Evolutionary conservation across 306 rosid genomes (phyloP).

Genomic region (Crataegus laevigata): DNA sequence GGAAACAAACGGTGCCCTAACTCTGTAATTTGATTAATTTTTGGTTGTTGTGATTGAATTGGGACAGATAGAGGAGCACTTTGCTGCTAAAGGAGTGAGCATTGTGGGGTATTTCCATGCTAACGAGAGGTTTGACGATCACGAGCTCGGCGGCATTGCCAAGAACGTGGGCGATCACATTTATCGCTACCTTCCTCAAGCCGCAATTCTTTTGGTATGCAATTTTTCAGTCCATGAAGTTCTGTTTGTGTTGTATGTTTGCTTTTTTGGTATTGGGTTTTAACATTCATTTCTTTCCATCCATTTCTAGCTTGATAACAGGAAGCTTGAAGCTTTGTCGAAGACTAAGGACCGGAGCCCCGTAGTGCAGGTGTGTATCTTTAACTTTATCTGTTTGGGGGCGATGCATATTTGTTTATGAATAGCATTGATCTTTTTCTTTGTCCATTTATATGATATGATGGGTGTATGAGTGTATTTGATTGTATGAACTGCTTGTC

Average conservation of each 20-base stretch:
- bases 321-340: slow-evolving; percentile 65
- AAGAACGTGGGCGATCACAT: slow-evolving; percentile 88
- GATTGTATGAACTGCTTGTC: background rate
- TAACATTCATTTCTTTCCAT: background rate
- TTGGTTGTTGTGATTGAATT: slow-evolving; percentile 4
- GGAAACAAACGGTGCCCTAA: background rate
- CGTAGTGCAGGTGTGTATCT: slow-evolving; percentile 60
- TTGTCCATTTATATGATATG: background rate
- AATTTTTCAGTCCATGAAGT: background rate
- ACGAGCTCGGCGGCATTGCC: slow-evolving; percentile 64
- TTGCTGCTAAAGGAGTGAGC: slow-evolving; percentile 57
- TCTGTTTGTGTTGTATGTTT: background rate
- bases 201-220: slow-evolving; percentile 74
- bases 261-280: background rate
- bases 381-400: background rate
- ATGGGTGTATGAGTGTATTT: background rate
- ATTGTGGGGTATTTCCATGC: slow-evolving; percentile 93
- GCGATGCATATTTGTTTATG: background rate
- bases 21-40: background rate
- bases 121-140: slow-evolving; percentile 87
- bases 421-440: background rate
- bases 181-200: slow-evolving; percentile 77
- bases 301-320: slow-evolving; percentile 67
- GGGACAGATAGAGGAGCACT: slow-evolving; percentile 74
- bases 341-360: slow-evolving; percentile 65